Conservation (phyloP, 139 green algal genomes). For the Coccomyxa sp. region DNA sequence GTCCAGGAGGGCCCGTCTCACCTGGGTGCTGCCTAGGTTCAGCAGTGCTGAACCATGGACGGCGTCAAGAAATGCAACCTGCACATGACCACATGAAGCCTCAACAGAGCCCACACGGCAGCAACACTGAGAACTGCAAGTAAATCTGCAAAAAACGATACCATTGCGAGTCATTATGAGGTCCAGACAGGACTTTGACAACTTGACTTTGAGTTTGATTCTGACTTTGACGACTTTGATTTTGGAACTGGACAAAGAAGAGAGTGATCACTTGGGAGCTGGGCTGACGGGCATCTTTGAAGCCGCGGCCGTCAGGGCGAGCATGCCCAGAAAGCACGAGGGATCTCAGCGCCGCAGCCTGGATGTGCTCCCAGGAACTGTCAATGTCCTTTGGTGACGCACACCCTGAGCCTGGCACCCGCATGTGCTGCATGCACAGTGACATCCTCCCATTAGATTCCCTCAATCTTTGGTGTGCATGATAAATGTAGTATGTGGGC, state of each 20-base stretch:
- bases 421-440: constrained; percentile 13
- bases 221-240: too few relatives aligned
- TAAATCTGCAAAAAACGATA: too few relatives aligned
- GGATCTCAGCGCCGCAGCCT: constrained; percentile 6
- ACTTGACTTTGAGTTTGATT: too few relatives aligned
- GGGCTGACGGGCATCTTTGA: constrained; percentile 14
- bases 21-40: constrained; percentile 46
- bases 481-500: too few relatives aligned
- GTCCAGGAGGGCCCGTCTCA: too few relatives aligned
- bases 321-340: constrained; percentile 25
- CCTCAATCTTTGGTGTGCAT: too few relatives aligned
- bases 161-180: too few relatives aligned
- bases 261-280: too few relatives aligned
- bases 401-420: constrained; percentile 30
- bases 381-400: constrained; percentile 36
- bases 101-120: background rate
- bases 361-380: constrained; percentile 15
- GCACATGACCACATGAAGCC: constrained; percentile 5
- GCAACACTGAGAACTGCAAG: too few relatives aligned
- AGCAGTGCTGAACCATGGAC: constrained; percentile 67
- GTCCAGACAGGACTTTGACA: too few relatives aligned
- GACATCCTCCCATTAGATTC: too few relatives aligned
- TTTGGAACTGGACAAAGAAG: too few relatives aligned
- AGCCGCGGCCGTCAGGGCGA: constrained; percentile 36
- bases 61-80: constrained; percentile 32